phyloP scores from a whole-genome alignment of 2,329 filamentous ascomycete species.

The Aspergillus ochraceus region DNA sequence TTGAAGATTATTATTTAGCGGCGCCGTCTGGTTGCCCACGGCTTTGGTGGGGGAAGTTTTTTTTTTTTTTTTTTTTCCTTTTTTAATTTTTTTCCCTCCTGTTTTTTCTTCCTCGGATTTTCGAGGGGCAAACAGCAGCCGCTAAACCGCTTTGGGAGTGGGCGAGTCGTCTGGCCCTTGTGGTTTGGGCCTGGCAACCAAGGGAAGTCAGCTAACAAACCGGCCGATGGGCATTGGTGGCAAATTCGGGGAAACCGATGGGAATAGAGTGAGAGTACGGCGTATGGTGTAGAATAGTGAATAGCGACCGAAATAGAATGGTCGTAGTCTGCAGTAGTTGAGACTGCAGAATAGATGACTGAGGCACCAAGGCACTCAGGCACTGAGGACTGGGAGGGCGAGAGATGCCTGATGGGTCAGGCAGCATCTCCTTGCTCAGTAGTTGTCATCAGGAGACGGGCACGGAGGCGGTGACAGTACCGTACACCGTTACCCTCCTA shows the following conservation, averaged over 20 bases:
- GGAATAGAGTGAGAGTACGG: not conserved
- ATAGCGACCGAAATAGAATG: too few species aligned
- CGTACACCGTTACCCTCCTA: not conserved
- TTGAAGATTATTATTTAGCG: slow-evolving; percentile 33
- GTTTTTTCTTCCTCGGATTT: slow-evolving; percentile 9
- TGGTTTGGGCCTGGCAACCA: not conserved
- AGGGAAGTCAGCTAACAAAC: not conserved
- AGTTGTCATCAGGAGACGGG: not conserved
- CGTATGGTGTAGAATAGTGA: too few species aligned
- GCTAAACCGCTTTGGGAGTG: slow-evolving; percentile 15
- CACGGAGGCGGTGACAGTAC: not conserved
- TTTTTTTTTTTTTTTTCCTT: slow-evolving; percentile 3
- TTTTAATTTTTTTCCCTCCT: slow-evolving; percentile 6
- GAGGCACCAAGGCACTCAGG: not conserved
- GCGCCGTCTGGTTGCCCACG: slow-evolving; percentile 13
- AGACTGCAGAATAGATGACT: not conserved
- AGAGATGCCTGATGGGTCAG: not conserved
- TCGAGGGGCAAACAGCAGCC: slow-evolving; percentile 15
- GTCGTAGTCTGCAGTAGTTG: too few species aligned
- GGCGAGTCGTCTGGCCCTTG: slow-evolving; percentile 11
- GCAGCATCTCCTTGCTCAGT: not conserved
- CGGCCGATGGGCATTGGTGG: not conserved
- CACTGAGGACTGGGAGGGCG: not conserved
- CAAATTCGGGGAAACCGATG: not conserved
- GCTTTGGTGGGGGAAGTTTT: slow-evolving; percentile 20